Conservation (phyloP, 163 green algal species). For the Scenedesmus sp. region DNA sequence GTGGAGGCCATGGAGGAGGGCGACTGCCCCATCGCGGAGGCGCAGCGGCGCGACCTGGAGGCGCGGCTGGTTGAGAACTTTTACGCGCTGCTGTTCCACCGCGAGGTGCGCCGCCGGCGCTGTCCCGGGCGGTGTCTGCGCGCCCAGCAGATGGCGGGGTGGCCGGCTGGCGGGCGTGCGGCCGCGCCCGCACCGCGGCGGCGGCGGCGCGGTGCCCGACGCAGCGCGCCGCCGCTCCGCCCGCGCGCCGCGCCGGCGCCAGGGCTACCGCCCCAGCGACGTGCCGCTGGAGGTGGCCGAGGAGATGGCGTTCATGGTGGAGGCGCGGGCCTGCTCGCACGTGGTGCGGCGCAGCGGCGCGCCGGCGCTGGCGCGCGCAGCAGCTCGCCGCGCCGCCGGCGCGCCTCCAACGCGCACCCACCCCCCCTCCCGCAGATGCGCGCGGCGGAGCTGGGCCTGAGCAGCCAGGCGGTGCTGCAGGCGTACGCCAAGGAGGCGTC, state of each 20-base stretch:
- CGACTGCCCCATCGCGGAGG: conserved; percentile 11
- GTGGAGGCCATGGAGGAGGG: no score
- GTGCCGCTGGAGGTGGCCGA: conserved; percentile 29
- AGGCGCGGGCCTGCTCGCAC: conserved; percentile 35
- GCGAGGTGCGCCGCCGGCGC: conserved; percentile 15
- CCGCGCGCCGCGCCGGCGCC: conserved; percentile 4
- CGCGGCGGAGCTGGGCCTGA: conserved; percentile 37
- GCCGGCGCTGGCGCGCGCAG: not conserved
- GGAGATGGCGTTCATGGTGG: conserved; percentile 17
- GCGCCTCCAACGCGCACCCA: no score
- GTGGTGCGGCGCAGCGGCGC: conserved; percentile 13
- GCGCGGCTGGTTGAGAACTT: conserved; percentile 42
- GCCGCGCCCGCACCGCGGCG: no score
- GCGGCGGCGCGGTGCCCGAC: no score
- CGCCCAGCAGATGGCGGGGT: no score
- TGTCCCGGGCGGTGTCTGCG: no score
- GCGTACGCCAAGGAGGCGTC: conserved; percentile 41
- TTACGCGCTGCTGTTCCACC: conserved; percentile 42
- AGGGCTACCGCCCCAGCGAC: conserved; percentile 27
- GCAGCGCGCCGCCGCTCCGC: no score
- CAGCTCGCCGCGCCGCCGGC: no score
- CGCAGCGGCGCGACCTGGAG: conserved; percentile 11
- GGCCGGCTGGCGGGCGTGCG: no score
- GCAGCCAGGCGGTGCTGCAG: conserved; percentile 14
- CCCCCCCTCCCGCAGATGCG: conserved; percentile 8